Evolutionary conservation across 768 basidiomycete genomes (phyloP), one percentile per base, ranked within the genome.

Genomic region (Russula abietina): DNA sequence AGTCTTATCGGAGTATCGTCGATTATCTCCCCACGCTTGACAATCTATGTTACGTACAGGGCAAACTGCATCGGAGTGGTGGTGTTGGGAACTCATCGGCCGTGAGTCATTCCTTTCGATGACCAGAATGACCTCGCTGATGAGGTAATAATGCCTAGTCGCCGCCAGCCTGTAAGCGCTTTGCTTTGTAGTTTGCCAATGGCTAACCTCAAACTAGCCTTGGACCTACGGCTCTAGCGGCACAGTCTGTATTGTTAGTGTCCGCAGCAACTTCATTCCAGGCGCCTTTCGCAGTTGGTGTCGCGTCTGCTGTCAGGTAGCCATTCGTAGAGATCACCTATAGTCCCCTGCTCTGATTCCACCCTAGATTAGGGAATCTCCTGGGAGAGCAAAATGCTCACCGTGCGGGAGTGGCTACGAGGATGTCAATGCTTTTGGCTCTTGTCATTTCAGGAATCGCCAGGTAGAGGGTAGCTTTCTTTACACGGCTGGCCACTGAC

Each of bases 31-130:
- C 26, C 43, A 45, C 24, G 39, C 30, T 39, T 64, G 51, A 64
- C 38, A 53, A 26, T 17, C 11, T 8, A 12, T 28, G 10, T 32
- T 38, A 26, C 32, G 14, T 32, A 46, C 64, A 80, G 85, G 85
- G 0, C 92, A 93, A 72, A 87, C 84, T 4, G 91, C 91, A 1
- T 86, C 84, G 4, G 96, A 97, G 73, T 98, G 95, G 96, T 98
- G 95, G 93, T 87, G 89, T 43, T 96, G 96, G 96, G 94, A 97
- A 74, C 80, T 93, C 7, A 74, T 89, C 36, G 87, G 86, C 26
- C 73, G 73, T 80, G 56, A 70, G 78, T 77, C 45, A 22, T 32
- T 53, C 17, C 30, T 33, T 58, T 9, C 17, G 14, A 24, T 22
- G 30, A 12, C 45, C 12, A 53, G 28, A n/a, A 41, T 22, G n/a